phyloP scores from a whole-genome alignment of 768 basidiomycete genomes.

The Gloeostereum incarnatum region DNA sequence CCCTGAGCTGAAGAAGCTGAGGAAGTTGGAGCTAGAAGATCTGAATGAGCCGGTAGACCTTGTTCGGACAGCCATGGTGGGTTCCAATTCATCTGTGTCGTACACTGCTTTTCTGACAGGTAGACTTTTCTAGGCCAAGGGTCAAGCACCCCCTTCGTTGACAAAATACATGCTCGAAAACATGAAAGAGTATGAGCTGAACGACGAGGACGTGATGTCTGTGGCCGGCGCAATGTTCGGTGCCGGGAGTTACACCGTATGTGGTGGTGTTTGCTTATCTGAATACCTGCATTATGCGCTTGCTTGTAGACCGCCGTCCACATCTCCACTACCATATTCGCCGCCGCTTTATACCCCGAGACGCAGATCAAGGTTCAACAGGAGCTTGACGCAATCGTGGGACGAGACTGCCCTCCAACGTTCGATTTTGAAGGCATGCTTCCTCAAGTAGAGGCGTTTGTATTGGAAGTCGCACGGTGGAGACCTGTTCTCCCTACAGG shows the following conservation, averaged over 20 bases:
- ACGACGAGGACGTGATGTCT: slow-evolving; percentile 25
- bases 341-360: slow-evolving; percentile 8
- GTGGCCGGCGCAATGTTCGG: slow-evolving; percentile 32
- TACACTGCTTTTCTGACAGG: not conserved
- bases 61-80: slow-evolving; percentile 19
- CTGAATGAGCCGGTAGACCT: slow-evolving; percentile 19
- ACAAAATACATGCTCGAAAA: slow-evolving; percentile 26
- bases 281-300: too few species aligned
- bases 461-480: slow-evolving; percentile 10
- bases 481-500: slow-evolving; percentile 8
- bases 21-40: slow-evolving; percentile 22
- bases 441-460: slow-evolving; percentile 9
- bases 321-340: not conserved
- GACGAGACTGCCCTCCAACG: slow-evolving; percentile 11
- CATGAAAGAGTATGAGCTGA: slow-evolving; percentile 19
- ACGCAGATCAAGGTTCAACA: slow-evolving; percentile 12
- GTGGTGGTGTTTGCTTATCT: slow-evolving; percentile 2
- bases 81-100: slow-evolving; percentile 1
- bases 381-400: slow-evolving; percentile 13
- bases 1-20: slow-evolving; percentile 22
- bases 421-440: slow-evolving; percentile 7
- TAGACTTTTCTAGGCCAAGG: slow-evolving; percentile 11
- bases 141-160: slow-evolving; percentile 19
- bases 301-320: not conserved
- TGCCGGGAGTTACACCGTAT: slow-evolving; percentile 30